Conservation (phyloP, 2,329 filamentous ascomycete genomes). For the Paecilomyces variotii region DNA sequence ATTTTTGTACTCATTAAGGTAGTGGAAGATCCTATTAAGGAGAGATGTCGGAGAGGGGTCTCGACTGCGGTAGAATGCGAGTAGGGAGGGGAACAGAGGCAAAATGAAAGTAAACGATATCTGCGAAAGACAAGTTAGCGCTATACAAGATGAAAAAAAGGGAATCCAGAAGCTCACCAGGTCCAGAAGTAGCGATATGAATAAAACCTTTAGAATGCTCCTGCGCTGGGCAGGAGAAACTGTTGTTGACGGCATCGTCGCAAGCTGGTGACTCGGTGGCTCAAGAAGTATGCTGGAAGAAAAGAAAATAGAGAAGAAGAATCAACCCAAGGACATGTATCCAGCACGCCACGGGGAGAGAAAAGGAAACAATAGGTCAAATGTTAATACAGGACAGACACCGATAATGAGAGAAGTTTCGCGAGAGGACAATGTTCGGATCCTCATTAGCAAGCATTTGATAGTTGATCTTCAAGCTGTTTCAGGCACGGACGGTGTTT, state of each 20-base stretch:
- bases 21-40: conserved; percentile 69
- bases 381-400: neutral
- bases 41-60: conserved; percentile 59
- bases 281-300: neutral
- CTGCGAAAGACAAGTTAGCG: conserved; percentile 39
- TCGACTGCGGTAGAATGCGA: conserved; percentile 89
- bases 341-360: neutral
- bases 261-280: neutral
- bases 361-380: neutral
- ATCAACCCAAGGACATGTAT: neutral
- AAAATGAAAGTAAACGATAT: conserved; percentile 98
- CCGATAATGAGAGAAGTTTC: neutral
- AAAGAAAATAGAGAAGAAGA: neutral
- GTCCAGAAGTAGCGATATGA: conserved; percentile 82
- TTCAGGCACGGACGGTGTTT: neutral
- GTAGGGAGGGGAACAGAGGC: conserved; percentile 86
- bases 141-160: conserved; percentile 1
- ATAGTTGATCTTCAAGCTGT: neutral
- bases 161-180: conserved; percentile 51
- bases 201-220: conserved; percentile 76
- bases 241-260: conserved; percentile 28
- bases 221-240: conserved; percentile 52
- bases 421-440: neutral
- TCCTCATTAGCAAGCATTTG: neutral
- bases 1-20: conserved; percentile 90